Evolutionary conservation across 1,139 yeast species (phyloP).

Genomic region (Arxiozyma telluris): DNA sequence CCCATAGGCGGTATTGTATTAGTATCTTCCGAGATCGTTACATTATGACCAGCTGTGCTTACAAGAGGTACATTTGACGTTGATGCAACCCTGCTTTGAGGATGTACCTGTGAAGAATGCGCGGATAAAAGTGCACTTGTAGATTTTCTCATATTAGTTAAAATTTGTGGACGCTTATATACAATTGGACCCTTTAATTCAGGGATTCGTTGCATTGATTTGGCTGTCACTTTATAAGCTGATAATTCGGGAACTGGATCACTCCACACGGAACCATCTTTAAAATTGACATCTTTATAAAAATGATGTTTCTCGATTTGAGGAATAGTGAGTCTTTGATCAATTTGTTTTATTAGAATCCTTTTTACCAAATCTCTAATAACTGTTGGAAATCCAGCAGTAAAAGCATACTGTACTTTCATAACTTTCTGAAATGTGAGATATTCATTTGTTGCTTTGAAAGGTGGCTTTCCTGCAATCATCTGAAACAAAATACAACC

Average conservation of each 20-base stretch:
- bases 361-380: constrained; percentile 63
- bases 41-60: background rate
- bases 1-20: constrained; percentile 4
- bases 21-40: background rate
- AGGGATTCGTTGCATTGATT: constrained; percentile 38
- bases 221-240: constrained; percentile 53
- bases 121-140: background rate
- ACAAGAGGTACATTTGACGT: background rate
- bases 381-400: constrained; percentile 67
- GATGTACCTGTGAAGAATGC: background rate
- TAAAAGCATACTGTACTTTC: constrained; percentile 70
- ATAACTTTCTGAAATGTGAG: constrained; percentile 85
- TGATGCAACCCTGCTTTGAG: background rate
- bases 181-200: constrained; percentile 15
- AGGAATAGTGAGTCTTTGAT: constrained; percentile 55
- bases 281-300: constrained; percentile 59
- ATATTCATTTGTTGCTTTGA: constrained; percentile 92
- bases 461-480: constrained; percentile 93
- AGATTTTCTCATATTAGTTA: background rate
- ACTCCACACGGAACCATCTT: constrained; percentile 56
- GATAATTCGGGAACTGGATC: constrained; percentile 63
- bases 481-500: constrained; percentile 92
- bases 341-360: constrained; percentile 59
- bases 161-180: constrained; percentile 11
- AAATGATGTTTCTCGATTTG: constrained; percentile 74